Conservation (phyloP, 768 basidiomycete species). For the Hericium coralloides region DNA sequence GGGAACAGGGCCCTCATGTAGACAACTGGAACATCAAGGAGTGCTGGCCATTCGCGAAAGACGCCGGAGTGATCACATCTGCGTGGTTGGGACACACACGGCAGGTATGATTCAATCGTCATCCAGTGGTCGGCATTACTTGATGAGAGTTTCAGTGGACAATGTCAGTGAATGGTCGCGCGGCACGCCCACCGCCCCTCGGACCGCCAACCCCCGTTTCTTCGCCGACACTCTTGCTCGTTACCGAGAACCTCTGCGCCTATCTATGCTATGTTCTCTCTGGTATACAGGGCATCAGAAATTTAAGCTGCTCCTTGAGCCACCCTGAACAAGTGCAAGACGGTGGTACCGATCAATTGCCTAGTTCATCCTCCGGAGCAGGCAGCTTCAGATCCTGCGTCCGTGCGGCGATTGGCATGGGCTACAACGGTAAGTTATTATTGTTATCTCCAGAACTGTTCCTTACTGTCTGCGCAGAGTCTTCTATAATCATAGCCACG, state of each 20-base stretch:
- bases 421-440: constrained; percentile 7
- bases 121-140: too few species aligned
- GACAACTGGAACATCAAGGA: constrained; percentile 56
- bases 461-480: constrained; percentile 1
- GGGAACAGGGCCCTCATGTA: constrained; percentile 48
- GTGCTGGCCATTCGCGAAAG: constrained; percentile 42
- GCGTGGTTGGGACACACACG: constrained; percentile 53
- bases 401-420: constrained; percentile 11
- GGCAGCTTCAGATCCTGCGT: constrained; percentile 6
- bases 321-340: constrained; percentile 8
- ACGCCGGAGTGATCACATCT: constrained; percentile 51
- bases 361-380: neutral
- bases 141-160: constrained; percentile 5
- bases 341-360: neutral
- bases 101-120: constrained; percentile 34
- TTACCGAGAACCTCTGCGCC: constrained; percentile 10
- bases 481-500: constrained; percentile 12
- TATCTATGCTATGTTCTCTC: constrained; percentile 2
- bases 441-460: neutral
- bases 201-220: constrained; percentile 8
- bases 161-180: neutral
- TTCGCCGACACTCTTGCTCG: constrained; percentile 6
- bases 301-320: constrained; percentile 10
- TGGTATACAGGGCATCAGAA: constrained; percentile 1
- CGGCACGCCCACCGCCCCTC: constrained; percentile 11